These are phyloP conservation scores for Ilex paraguariensis DNA, from an alignment of 305 asterid genomes.

Conservation along the genomic window DNA sequence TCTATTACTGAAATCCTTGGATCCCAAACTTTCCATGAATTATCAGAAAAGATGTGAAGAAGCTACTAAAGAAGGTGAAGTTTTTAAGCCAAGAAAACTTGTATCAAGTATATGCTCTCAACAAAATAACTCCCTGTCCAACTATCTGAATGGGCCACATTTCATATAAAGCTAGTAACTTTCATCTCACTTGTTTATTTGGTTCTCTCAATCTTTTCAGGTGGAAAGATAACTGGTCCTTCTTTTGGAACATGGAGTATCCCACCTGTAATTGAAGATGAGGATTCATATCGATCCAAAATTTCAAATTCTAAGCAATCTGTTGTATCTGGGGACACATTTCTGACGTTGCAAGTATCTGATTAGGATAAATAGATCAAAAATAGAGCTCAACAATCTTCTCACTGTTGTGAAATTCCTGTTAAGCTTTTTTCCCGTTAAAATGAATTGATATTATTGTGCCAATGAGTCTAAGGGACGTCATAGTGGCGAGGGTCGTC, in stretches of 20 bases:
- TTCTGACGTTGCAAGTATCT: too few species aligned
- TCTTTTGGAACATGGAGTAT: constrained; percentile 87
- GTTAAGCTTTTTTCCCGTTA: too few species aligned
- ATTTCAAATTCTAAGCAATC: constrained; percentile 12
- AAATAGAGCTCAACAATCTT: too few species aligned
- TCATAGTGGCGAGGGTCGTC: too few species aligned
- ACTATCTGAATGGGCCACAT: neutral
- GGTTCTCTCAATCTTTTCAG: constrained; percentile 23
- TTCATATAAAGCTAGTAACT: neutral
- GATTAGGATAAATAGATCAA: too few species aligned
- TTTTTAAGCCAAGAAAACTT: neutral
- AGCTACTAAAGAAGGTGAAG: constrained; percentile 84
- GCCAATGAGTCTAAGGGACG: too few species aligned
- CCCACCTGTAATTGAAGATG: constrained; percentile 71
- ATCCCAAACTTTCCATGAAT: constrained; percentile 42
- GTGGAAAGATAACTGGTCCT: constrained; percentile 69
- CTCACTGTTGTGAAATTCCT: too few species aligned
- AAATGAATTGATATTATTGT: too few species aligned
- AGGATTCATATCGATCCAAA: constrained; percentile 39
- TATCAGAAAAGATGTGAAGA: constrained; percentile 84
- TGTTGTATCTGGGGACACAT: neutral
- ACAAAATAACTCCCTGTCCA: neutral
- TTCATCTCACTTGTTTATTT: neutral
- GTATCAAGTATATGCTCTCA: neutral
- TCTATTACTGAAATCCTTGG: constrained; percentile 44